Base-by-base conservation (phyloP, 2,329 filamentous ascomycete genomes). In the Ilyonectria destructans region DNA sequence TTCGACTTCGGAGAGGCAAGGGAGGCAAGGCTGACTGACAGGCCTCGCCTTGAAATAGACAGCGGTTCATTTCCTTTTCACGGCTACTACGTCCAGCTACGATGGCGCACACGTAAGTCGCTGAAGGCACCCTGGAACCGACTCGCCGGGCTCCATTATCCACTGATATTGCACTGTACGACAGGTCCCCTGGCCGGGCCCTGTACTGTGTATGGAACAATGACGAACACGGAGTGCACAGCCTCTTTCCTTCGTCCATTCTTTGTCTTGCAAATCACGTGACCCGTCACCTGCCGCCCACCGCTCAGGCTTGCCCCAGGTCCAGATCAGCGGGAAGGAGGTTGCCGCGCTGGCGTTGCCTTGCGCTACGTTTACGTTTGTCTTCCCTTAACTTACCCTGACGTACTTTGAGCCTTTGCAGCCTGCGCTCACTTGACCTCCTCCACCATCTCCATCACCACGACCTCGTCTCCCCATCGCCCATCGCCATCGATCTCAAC, bases 321-420 rank as follows among this genome's bases (percentile, higher is more conserved):
- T 62, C 51, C 19, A 62, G 59, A 37, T 40, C 31, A 33, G 31
- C 31, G 40, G 7, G 17, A 40, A 40, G 37, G 37, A 45, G 70
- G 68, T 54, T 66, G 68, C 61, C 58, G 66, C 72, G 71, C 68
- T 75, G 71, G 71, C 71, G 71, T 77, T 75, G 74, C 73, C 74
- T 76, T 74, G 71, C 74, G 71, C 72, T 74, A 75, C 74, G 70
- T 75, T 75, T 75, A 58, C 70, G 62, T 73, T 69, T 70, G 70
- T 70, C 76, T 77, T 80, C 73, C 74, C 79, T 81, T 77, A 80
- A 79, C 76, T 79, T 77, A 79, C 71, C 76, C 79, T 81, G 78
- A 81, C 79, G 78, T 80, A 80, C 74, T 73, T 68, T 70, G 71
- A 75, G 71, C 75, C 77, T 77, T 67, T 78, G 70, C 71, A 70